phyloP scores from a whole-genome alignment of 2,329 filamentous ascomycete species.

The Sodiomyces alkalinus region DNA sequence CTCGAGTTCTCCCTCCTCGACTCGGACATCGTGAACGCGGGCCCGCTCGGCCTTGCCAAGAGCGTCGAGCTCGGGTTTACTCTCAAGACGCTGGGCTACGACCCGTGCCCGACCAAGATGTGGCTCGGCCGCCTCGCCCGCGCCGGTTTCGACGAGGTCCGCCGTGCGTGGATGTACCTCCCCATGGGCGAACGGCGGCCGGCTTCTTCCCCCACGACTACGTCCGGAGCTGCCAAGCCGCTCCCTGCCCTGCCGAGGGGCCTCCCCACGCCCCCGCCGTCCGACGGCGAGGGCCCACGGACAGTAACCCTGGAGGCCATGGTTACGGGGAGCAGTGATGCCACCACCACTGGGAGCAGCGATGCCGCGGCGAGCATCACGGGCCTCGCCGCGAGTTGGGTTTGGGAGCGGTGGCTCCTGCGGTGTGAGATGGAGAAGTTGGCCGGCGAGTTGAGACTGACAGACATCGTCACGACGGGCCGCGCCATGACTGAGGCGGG shows the following conservation, averaged over 20 bases:
- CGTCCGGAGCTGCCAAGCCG: constrained; percentile 13
- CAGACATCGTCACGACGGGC: constrained; percentile 34
- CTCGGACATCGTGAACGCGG: constrained; percentile 76
- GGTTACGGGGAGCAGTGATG: constrained; percentile 46
- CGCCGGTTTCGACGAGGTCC: constrained; percentile 65
- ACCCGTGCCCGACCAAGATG: constrained; percentile 65
- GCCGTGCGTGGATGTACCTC: constrained; percentile 77
- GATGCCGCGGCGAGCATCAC: constrained; percentile 59
- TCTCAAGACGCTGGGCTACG: constrained; percentile 79
- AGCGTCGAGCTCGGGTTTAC: constrained; percentile 86
- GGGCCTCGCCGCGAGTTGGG: constrained; percentile 72
- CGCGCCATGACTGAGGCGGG: constrained; percentile 38
- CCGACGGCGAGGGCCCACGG: constrained; percentile 22
- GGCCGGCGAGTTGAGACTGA: constrained; percentile 47
- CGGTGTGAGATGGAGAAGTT: constrained; percentile 71
- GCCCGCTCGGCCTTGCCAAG: constrained; percentile 63
- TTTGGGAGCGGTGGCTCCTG: constrained; percentile 93
- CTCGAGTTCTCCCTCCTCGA: constrained; percentile 86
- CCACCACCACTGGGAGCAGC: constrained; percentile 61
- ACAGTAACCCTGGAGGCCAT: constrained; percentile 45
- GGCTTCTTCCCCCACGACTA: constrained; percentile 11
- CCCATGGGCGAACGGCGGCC: constrained; percentile 54
- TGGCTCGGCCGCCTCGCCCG: constrained; percentile 63
- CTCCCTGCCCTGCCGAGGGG: constrained; percentile 4
- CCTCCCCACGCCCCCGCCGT: constrained; percentile 10